phyloP scores from a whole-genome alignment of 371 early-diverging fungal species.

The Saksenaea oblongispora region DNA sequence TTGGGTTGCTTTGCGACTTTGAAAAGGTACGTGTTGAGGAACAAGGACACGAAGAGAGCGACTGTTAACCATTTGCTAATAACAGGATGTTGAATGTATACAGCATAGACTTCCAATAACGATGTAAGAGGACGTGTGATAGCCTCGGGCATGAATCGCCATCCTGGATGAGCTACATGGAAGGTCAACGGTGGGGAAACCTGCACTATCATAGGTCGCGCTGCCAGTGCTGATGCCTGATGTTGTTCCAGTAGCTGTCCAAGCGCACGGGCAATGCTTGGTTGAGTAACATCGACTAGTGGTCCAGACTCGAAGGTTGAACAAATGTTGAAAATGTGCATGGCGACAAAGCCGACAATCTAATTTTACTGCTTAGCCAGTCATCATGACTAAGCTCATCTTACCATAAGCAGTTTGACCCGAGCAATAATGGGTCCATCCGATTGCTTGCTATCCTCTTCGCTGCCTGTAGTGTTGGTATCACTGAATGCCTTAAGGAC shows the following conservation, averaged over 20 bases:
- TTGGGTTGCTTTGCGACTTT: constrained; percentile 53
- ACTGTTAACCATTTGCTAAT: constrained; percentile 58
- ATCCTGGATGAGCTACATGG: constrained; percentile 21
- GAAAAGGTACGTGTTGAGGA: constrained; percentile 63
- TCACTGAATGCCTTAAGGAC: constrained; percentile 52
- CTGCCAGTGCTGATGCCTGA: constrained; percentile 23
- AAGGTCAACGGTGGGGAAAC: constrained; percentile 50
- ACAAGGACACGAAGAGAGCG: constrained; percentile 50
- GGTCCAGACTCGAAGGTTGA: constrained; percentile 39
- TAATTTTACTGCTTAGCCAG: background rate
- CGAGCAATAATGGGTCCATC: constrained; percentile 54
- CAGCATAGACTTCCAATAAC: constrained; percentile 48
- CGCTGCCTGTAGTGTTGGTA: constrained; percentile 14
- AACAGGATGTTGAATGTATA: constrained; percentile 59
- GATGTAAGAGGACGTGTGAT: constrained; percentile 42
- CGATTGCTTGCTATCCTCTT: constrained; percentile 35
- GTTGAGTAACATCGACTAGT: constrained; percentile 32
- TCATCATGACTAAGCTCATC: background rate
- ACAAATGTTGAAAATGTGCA: constrained; percentile 65
- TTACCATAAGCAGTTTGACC: constrained; percentile 49
- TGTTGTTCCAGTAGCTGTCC: constrained; percentile 35
- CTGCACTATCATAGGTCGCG: constrained; percentile 46
- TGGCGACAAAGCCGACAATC: constrained; percentile 40
- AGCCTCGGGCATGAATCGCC: constrained; percentile 26
- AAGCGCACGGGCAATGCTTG: constrained; percentile 37